A percentile compares a stretch with the other conserved stretches of the same genome.
These are phyloP conservation scores for Mortierella alpina DNA, from an alignment of 192 early-diverging fungal genomes.

Conservation along the genomic window DNA sequence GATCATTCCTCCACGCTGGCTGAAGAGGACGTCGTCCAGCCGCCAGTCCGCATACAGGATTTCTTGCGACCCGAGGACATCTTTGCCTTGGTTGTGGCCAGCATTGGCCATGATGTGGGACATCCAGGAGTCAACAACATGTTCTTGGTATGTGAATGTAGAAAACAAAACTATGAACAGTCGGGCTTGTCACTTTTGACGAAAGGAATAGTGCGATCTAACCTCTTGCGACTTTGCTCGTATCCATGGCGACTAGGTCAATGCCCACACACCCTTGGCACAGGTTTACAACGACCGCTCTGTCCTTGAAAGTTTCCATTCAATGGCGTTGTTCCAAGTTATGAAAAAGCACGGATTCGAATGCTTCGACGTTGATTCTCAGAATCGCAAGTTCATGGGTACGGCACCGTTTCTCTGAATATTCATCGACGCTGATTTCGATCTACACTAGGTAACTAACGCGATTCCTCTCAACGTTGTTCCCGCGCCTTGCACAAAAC, in stretches of 20 bases:
- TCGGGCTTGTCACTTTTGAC: too few species aligned
- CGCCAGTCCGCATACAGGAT: constrained; percentile 58
- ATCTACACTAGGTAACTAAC: neutral
- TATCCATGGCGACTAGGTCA: constrained; percentile 55
- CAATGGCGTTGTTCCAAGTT: constrained; percentile 75
- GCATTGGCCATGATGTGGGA: constrained; percentile 84
- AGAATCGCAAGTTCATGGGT: constrained; percentile 56
- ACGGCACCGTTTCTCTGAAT: neutral
- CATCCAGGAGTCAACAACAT: constrained; percentile 97
- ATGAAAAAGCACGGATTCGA: constrained; percentile 70
- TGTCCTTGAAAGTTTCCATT: constrained; percentile 95
- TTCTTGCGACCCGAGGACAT: constrained; percentile 66
- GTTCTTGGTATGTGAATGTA: constrained; percentile 72
- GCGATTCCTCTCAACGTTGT: neutral
- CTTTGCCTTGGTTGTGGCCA: constrained; percentile 81
- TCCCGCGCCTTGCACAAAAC: constrained; percentile 11
- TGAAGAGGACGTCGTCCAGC: neutral
- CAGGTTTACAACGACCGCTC: constrained; percentile 93
- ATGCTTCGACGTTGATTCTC: constrained; percentile 52
- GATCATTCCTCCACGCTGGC: neutral
- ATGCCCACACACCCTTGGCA: constrained; percentile 83
- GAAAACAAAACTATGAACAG: too few species aligned
- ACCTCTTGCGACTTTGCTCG: neutral
- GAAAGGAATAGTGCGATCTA: too few species aligned
- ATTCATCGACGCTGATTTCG: neutral